phyloP scores from a whole-genome alignment of 2,329 filamentous ascomycete genomes.

The Pyrenochaeta sp. region DNA sequence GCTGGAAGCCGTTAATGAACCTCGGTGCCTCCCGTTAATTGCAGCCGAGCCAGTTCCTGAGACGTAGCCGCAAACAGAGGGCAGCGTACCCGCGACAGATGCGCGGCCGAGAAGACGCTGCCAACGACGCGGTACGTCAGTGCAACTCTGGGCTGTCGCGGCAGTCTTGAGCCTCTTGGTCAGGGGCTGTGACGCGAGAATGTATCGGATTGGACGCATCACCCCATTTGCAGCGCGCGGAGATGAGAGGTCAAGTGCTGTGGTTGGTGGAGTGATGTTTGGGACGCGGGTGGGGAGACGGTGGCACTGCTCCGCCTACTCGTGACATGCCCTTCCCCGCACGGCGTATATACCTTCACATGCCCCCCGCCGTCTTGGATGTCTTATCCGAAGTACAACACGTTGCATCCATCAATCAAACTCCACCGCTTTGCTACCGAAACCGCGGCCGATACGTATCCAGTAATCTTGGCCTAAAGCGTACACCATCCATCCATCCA shows the following conservation, averaged over 20 bases:
- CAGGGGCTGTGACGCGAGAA: slow-evolving; percentile 34
- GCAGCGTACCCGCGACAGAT: slow-evolving; percentile 22
- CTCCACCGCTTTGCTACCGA: slow-evolving; percentile 11
- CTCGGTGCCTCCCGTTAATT: slow-evolving; percentile 25
- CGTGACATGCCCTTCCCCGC: slow-evolving; percentile 36
- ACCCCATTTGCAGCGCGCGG: slow-evolving; percentile 10
- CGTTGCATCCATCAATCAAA: slow-evolving; percentile 16
- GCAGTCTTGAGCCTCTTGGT: slow-evolving; percentile 22
- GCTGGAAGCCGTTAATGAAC: slow-evolving; percentile 20
- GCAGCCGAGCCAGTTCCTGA: slow-evolving; percentile 18
- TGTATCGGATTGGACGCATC: slow-evolving; percentile 30
- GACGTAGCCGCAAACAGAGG: slow-evolving; percentile 15
- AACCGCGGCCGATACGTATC: slow-evolving; percentile 28
- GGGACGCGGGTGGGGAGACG: slow-evolving; percentile 34
- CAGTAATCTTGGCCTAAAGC: slow-evolving; percentile 16
- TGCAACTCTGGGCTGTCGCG: slow-evolving; percentile 12
- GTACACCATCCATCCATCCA: slow-evolving; percentile 4
- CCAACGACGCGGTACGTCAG: slow-evolving; percentile 29
- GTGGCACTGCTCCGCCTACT: slow-evolving; percentile 35
- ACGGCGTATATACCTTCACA: slow-evolving; percentile 33
- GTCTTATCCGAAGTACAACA: slow-evolving; percentile 21
- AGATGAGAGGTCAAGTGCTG: slow-evolving; percentile 24
- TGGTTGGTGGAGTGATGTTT: slow-evolving; percentile 45
- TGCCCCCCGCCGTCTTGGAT: slow-evolving; percentile 20
- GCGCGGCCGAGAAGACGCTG: slow-evolving; percentile 44